Base-by-base conservation (phyloP, 768 basidiomycete species). In the Mycena maculata region DNA sequence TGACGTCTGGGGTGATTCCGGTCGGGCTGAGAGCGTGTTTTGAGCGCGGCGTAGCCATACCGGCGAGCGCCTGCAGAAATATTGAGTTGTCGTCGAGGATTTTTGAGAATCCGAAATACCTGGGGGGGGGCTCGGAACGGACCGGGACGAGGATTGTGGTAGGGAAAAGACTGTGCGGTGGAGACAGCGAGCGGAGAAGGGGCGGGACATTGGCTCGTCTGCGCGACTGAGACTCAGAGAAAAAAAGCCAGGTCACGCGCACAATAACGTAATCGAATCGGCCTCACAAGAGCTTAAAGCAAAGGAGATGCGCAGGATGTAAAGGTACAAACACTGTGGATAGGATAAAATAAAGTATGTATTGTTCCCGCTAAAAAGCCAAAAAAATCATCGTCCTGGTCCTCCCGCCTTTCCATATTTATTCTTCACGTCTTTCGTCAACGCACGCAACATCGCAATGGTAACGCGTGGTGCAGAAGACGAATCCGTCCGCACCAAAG, bases 391-490 rank as follows among this genome's bases (percentile, higher is more conserved):
- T 27, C 69, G 57, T 25, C 52, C 50, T 31, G 31, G 20, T 20
- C 44, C 57, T 30, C 57, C 55, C 38, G 53, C 39, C 60, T 44
- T 52, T 27, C 70, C 71, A 63, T 87, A 87, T 71, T 82, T 85
- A 70, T 77, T 79, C 78, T 85, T 87, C 65, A 88, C 67, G 75
- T 88, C 84, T 64, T 80, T 82, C 41, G 87, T 87, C 64, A 89
- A 73, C 4, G 86, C 85, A 42, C 88, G 86, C 53, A 92, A 74
- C 90, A 92, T 92, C 18, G 87, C 87, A 27, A 88, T 79, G 3
- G 90, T 91, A 38, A 91, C 84, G 22, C 79, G 66, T 20, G 83
- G 79, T 52, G 75, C 54, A 18, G 68, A 49, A 25, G 73, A 70
- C 28, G 69, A 63, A 36, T 80, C 77, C 30, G 75, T 76, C 33